phyloP scores from a whole-genome alignment of 2,329 filamentous ascomycete genomes.

The Macrophomina tecta region DNA sequence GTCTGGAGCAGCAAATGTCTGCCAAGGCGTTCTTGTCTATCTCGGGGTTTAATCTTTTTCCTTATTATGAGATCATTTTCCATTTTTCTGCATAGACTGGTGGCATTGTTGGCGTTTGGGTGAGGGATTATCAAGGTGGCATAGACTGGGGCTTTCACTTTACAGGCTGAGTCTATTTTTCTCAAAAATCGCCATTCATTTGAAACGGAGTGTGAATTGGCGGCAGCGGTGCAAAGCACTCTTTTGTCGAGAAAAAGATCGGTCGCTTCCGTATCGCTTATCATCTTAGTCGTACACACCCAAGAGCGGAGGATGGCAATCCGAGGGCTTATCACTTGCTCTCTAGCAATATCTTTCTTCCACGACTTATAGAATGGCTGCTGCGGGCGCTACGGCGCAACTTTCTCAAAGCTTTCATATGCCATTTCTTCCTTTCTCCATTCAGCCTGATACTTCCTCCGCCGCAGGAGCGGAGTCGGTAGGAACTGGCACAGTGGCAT shows the following conservation, averaged over 20 bases:
- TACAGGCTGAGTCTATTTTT: neutral
- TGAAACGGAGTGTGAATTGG: neutral
- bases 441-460: constrained; percentile 1
- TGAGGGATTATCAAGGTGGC: neutral
- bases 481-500: constrained; percentile 33
- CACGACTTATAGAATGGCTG: no score
- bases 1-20: constrained; percentile 25
- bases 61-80: constrained; percentile 14
- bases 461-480: neutral
- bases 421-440: neutral
- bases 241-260: constrained; percentile 9
- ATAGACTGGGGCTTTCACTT: constrained; percentile 1
- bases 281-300: neutral
- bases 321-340: neutral
- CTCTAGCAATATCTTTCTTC: constrained; percentile 1
- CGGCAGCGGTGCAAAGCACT: neutral
- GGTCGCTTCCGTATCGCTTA: neutral
- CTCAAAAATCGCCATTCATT: neutral
- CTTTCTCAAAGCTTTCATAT: no score
- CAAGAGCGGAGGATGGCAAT: constrained; percentile 9
- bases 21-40: constrained; percentile 20
- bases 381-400: neutral
- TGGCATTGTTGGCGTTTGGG: constrained; percentile 24
- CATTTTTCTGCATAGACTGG: constrained; percentile 33
- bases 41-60: constrained; percentile 3